Base-by-base conservation (phyloP, 306 rosid species). In the Quercus bicolor region DNA sequence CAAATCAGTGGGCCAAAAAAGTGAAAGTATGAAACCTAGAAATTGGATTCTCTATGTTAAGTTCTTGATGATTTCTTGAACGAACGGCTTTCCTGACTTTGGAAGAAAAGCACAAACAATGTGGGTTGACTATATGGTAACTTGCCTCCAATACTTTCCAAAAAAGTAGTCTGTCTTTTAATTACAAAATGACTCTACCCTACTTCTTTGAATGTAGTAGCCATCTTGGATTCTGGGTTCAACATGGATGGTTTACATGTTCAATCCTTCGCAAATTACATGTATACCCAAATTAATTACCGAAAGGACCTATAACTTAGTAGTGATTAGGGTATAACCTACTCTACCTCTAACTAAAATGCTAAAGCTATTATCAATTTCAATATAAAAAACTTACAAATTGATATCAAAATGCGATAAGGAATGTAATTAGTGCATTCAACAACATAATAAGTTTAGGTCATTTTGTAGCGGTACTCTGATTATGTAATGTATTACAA, bases 211-310 rank as follows among this genome's bases (percentile, higher is more conserved):
- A 29, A 52, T 57, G 65, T 24, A 11, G 16, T 48, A 15, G 52
- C 43, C 28, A 3, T 64, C 23, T 4, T 19, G 26, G 72, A 68
- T 68, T 64, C 16, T 2, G 19, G 26, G 72, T 77, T 68, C 68
- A 68, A 54, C 54, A 15, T 33, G 74, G 80, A 66, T 20, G 40
- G 80, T 45, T n/a, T n/a, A n/a, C n/a, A n/a, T n/a, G n/a, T n/a
- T n/a, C n/a, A n/a, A n/a, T n/a, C n/a, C n/a, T n/a, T n/a, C n/a
- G n/a, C n/a, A n/a, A n/a, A n/a, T 40, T 75, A n/a, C 5, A n/a
- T 10, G 21, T 15, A 15, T 5, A 64, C 29, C 64, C 20, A 1
- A 65, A 0, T 15, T 20, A 51, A 75, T 57, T 34, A 59, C 57
- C 56, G 1, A 37, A 16, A 37, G 28, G 56, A 37, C 78, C 45